phyloP scores from a whole-genome alignment of 495 filamentous ascomycete species.

The Barbatosphaeria neglecta region DNA sequence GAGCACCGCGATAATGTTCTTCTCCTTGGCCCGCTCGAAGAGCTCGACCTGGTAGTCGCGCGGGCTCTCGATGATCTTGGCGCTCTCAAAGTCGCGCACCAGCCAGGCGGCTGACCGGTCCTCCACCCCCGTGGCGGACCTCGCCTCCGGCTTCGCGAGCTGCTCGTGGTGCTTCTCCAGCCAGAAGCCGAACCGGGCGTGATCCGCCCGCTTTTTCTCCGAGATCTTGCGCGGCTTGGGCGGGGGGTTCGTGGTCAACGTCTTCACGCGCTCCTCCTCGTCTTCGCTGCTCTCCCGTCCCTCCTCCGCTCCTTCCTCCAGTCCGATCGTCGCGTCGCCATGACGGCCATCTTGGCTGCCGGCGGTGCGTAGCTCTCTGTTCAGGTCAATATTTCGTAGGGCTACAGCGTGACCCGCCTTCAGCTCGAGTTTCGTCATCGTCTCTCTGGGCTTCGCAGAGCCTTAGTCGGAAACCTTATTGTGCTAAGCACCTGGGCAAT shows the following conservation, averaged over 20 bases:
- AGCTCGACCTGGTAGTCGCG: slow-evolving; percentile 89
- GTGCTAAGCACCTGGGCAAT: no score
- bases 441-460: neutral
- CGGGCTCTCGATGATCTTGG: slow-evolving; percentile 55
- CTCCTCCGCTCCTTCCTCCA: neutral
- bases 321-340: neutral
- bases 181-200: slow-evolving; percentile 40
- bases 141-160: slow-evolving; percentile 1
- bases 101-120: slow-evolving; percentile 12
- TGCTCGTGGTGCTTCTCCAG: slow-evolving; percentile 19
- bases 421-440: neutral
- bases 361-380: neutral
- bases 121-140: slow-evolving; percentile 7
- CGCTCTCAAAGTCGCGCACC: slow-evolving; percentile 18
- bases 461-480: no score
- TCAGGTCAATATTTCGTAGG: no score
- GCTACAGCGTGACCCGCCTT: no score
- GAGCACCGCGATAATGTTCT: slow-evolving; percentile 92
- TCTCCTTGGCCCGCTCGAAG: slow-evolving; percentile 74
- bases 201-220: slow-evolving; percentile 36
- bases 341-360: no score
- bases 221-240: slow-evolving; percentile 25
- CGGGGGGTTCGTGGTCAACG: slow-evolving; percentile 7
- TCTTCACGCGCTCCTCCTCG: neutral
- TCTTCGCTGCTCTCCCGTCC: neutral